Percentiles rank a stretch among this genome's conserved stretches.
These are phyloP conservation scores for Rhizophlyctis rosea DNA, from an alignment of 192 early-diverging fungal species.

Conservation along the genomic window DNA sequence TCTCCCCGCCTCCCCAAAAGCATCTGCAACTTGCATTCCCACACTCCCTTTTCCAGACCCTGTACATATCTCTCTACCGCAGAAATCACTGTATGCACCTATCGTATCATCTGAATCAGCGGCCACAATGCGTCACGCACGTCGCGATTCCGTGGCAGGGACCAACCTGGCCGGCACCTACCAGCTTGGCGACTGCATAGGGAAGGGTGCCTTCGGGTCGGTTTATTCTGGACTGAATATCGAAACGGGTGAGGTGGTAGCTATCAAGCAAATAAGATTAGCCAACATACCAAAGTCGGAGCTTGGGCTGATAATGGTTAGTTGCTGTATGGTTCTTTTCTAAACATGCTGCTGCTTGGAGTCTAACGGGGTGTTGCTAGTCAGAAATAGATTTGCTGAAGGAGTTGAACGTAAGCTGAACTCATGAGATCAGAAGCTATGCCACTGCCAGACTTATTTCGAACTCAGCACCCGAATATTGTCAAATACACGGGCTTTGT, in stretches of 20 bases:
- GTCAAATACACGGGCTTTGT: slow-evolving; percentile 47
- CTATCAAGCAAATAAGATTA: slow-evolving; percentile 47
- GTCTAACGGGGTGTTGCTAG: slow-evolving; percentile 17
- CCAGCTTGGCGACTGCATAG: slow-evolving; percentile 41
- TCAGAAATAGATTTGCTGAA: slow-evolving; percentile 50
- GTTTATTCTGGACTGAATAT: slow-evolving; percentile 43
- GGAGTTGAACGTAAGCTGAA: slow-evolving; percentile 39
- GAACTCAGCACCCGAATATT: slow-evolving; percentile 44
- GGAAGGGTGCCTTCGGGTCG: slow-evolving; percentile 46
- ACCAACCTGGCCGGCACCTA: not conserved
- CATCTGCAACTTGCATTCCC: no score
- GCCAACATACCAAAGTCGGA: slow-evolving; percentile 29
- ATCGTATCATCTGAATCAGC: no score
- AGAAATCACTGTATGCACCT: no score
- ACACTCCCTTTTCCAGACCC: no score
- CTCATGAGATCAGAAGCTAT: no score
- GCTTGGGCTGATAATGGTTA: slow-evolving; percentile 41
- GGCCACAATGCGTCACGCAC: no score
- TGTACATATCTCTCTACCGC: no score
- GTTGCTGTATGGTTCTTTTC: not conserved
- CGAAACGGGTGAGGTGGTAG: slow-evolving; percentile 43
- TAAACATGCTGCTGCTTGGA: not conserved
- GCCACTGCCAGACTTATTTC: no score
- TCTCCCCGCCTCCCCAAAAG: no score
- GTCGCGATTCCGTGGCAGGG: not conserved